Evolutionary conservation across 805 yeast genomes (phyloP).

Genomic region (Barnettozyma populi): DNA sequence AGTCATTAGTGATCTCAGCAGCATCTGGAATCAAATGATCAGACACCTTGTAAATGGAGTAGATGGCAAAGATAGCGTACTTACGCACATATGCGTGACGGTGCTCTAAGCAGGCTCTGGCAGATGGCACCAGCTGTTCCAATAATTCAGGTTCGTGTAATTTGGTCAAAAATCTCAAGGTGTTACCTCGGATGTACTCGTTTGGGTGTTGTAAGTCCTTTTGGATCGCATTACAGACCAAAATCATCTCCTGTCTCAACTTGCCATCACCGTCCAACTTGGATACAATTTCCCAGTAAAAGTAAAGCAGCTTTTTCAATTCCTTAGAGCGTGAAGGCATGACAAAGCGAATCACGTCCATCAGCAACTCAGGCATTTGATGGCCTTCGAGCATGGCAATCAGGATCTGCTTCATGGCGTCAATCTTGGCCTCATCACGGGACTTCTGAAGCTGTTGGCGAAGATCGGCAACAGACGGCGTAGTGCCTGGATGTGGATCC

Average conservation of each 20-base stretch:
- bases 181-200: constrained; percentile 93
- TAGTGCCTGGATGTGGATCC: constrained; percentile 64
- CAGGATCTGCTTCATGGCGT: constrained; percentile 83
- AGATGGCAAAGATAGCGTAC: constrained; percentile 90
- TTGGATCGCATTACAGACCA: constrained; percentile 96
- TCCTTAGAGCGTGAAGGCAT: constrained; percentile 94
- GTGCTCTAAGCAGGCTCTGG: constrained; percentile 86
- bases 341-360: constrained; percentile 95
- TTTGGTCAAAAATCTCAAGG: constrained; percentile 85
- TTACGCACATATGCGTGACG: constrained; percentile 98
- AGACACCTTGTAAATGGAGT: constrained; percentile 74
- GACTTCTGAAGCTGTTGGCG: constrained; percentile 80
- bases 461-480: constrained; percentile 63
- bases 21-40: constrained; percentile 93
- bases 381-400: constrained; percentile 89
- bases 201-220: constrained; percentile 97
- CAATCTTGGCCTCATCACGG: constrained; percentile 79
- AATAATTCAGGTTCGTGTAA: constrained; percentile 88
- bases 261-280: constrained; percentile 84
- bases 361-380: constrained; percentile 83
- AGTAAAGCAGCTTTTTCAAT: constrained; percentile 85
- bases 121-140: constrained; percentile 93
- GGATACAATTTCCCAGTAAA: constrained; percentile 97
- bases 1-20: constrained; percentile 70
- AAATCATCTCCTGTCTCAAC: constrained; percentile 96